Evolutionary conservation across 2,329 filamentous ascomycete species (phyloP), one percentile per base, ranked within the genome.

Genomic region (Rhinocladiella mackenziei): DNA sequence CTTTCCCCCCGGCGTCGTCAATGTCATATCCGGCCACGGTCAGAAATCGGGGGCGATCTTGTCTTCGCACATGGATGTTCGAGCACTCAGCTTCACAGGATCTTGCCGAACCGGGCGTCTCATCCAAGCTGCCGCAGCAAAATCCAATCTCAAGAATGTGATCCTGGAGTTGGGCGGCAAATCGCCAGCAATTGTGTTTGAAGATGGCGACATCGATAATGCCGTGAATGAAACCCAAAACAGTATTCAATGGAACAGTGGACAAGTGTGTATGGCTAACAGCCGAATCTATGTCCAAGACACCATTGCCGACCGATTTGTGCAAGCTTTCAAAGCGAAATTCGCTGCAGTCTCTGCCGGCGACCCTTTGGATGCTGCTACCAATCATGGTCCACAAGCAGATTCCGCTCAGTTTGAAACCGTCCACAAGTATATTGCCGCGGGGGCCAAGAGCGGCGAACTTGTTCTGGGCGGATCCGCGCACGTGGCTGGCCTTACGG

Each of bases 11-110:
- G 85, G 85, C 23, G 85, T 89, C 11, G 2, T 89, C 52, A 89
- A 89, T 62, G 75, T 89, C 43, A 61, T 87, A 43, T 87, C 86
- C 48, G 86, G 85, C 0, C 73, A 79, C 39, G 85, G 85, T 18
- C 72, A 72, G 17, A 78, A 79, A 18, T 81, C 83, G 0, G 85
- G 86, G 7, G 73, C 80, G 3, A 80, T 83, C 0, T 71, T 89
- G 7, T 81, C 80, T 1, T 72, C 73, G 25, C 85, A 89, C 60
- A 66, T 78, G 23, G 76, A 75, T 29, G 74, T 91, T 11, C 80
- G 86, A 58, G 89, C 89, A 68, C 72, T 91, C 47, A 83, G 84
- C 0, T 89, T 89, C 53, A 89, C 85, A 0, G 86, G 85, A 22
- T 85, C 80, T 2, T 89, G 84, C 0, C 70, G 70, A 1, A 89